phyloP scores from a whole-genome alignment of 2,329 filamentous ascomycete species.

The Plectosphaerella sp. region DNA sequence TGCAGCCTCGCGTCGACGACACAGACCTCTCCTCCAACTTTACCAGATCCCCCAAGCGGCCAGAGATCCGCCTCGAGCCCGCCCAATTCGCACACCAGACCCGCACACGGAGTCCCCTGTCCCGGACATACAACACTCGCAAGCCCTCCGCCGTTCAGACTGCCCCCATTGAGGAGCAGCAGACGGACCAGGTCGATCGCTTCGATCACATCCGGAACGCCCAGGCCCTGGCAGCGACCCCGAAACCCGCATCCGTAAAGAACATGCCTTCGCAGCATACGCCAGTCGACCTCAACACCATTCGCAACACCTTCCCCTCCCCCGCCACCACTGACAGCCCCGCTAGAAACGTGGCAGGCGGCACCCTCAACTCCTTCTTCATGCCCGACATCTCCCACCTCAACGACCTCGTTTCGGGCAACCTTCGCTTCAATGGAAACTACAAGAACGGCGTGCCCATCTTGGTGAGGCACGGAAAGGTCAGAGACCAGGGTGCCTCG shows the following conservation, averaged over 20 bases:
- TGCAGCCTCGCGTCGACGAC: conserved; percentile 51
- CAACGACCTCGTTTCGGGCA: conserved; percentile 53
- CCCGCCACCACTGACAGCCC: conserved; percentile 28
- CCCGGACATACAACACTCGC: conserved; percentile 24
- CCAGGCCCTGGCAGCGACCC: conserved; percentile 10
- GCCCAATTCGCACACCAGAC: conserved; percentile 20
- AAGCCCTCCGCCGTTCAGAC: conserved; percentile 16
- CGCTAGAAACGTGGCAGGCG: conserved; percentile 23
- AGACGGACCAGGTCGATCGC: background rate
- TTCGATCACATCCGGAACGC: conserved; percentile 7
- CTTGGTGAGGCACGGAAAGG: conserved; percentile 49
- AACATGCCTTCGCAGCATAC: conserved; percentile 6
- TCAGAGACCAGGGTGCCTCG: conserved; percentile 36
- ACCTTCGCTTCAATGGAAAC: conserved; percentile 44
- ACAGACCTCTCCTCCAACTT: conserved; percentile 43
- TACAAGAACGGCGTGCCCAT: conserved; percentile 50
- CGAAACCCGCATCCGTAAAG: conserved; percentile 1
- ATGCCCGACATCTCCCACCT: conserved; percentile 50
- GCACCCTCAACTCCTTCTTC: conserved; percentile 47
- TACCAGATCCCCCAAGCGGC: conserved; percentile 29
- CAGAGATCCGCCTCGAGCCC: conserved; percentile 14
- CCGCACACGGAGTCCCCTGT: conserved; percentile 31
- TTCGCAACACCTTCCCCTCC: conserved; percentile 18
- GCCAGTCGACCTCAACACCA: conserved; percentile 12
- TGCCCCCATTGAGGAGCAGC: background rate